A percentile compares a stretch with the other conserved stretches of the same genome.
These are phyloP conservation scores for Erythrobasidium yunnanense DNA, from an alignment of 768 basidiomycete species.

Conservation along the genomic window DNA sequence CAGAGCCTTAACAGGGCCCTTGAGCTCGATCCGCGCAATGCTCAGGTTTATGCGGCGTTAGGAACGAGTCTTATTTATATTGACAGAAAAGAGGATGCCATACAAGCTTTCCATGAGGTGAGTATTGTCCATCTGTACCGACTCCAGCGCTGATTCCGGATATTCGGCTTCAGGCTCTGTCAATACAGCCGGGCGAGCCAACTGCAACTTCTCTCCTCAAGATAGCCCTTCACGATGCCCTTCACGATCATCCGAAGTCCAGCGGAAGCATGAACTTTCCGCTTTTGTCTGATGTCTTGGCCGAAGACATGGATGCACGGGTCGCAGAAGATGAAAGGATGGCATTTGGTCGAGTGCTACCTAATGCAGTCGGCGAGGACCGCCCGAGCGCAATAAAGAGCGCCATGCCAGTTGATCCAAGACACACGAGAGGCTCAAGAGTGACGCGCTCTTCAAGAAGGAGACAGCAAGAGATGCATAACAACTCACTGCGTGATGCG, in stretches of 20 bases:
- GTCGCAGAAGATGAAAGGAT: slow-evolving; percentile 4
- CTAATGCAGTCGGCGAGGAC: background rate
- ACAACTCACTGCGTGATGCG: no score
- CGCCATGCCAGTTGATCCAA: background rate
- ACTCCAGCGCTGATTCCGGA: background rate
- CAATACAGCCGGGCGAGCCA: slow-evolving; percentile 21
- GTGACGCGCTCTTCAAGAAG: background rate
- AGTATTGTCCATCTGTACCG: slow-evolving; percentile 36
- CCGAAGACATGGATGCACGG: slow-evolving; percentile 10
- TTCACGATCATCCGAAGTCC: background rate
- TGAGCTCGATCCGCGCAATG: slow-evolving; percentile 72
- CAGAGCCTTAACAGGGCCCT: slow-evolving; percentile 65
- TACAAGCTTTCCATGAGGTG: slow-evolving; percentile 86
- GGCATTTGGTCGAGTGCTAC: background rate
- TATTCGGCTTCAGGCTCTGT: background rate
- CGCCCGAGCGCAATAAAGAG: background rate
- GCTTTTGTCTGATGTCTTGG: slow-evolving; percentile 1
- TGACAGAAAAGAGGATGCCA: slow-evolving; percentile 63
- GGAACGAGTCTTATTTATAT: slow-evolving; percentile 77
- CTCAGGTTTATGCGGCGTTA: slow-evolving; percentile 69
- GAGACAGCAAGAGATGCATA: background rate
- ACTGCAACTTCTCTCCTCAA: slow-evolving; percentile 7
- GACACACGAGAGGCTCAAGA: background rate
- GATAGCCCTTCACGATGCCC: slow-evolving; percentile 3
- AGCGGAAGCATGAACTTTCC: slow-evolving; percentile 5